A percentile compares a stretch with the other conserved stretches of the same genome.
phyloP scores from a whole-genome alignment of 192 early-diverging fungal genomes.

The Gamsiella multidivaricata region DNA sequence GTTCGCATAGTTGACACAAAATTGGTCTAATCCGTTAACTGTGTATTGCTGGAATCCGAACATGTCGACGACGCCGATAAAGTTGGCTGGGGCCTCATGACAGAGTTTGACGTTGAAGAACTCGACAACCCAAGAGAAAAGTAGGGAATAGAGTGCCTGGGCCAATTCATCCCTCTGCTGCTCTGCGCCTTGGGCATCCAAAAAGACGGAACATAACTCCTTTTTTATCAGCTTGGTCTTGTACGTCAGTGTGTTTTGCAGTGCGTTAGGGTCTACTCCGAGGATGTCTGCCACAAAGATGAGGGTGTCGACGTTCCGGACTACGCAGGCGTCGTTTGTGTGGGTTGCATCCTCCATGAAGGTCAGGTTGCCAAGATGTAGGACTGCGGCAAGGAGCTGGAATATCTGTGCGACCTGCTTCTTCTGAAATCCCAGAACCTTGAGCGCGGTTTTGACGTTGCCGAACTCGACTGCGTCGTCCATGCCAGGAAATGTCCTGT shows the following conservation, averaged over 20 bases:
- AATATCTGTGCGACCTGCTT: conserved; percentile 88
- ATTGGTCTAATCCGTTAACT: conserved; percentile 74
- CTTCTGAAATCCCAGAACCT: conserved; percentile 84
- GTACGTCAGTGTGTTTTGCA: conserved; percentile 84
- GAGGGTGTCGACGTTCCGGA: conserved; percentile 81
- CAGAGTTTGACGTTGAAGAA: conserved; percentile 86
- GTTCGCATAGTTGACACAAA: conserved; percentile 85
- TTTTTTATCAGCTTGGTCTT: conserved; percentile 85
- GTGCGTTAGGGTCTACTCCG: conserved; percentile 74
- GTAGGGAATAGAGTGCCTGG: conserved; percentile 81
- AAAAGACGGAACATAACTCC: conserved; percentile 84
- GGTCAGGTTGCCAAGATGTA: conserved; percentile 89
- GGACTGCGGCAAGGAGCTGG: conserved; percentile 83
- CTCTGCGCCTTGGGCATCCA: conserved; percentile 77
- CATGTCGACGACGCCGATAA: conserved; percentile 88
- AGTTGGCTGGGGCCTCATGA: conserved; percentile 72
- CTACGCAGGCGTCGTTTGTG: conserved; percentile 77
- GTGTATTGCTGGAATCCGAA: conserved; percentile 75
- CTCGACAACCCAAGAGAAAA: conserved; percentile 89
- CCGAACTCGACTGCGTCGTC: conserved; percentile 73
- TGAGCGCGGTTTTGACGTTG: conserved; percentile 83
- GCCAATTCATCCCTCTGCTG: conserved; percentile 79
- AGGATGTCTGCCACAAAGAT: conserved; percentile 85
- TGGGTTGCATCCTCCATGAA: conserved; percentile 76
- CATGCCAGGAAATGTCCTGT: conserved; percentile 53